Evolutionary conservation across 192 early-diverging fungal species (phyloP).

Genomic region (Coemansia sp.): DNA sequence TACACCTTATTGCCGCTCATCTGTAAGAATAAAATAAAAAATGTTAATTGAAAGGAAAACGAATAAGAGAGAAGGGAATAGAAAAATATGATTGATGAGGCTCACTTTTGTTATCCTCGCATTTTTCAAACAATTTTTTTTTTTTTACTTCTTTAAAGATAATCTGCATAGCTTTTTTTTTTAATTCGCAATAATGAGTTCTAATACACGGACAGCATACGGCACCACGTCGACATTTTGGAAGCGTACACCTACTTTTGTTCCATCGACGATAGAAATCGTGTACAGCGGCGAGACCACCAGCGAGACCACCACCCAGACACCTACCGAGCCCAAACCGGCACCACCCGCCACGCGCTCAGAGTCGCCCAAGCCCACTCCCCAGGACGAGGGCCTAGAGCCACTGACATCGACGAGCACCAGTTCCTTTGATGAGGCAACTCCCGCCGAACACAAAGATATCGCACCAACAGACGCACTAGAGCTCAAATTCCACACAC

Average conservation of each 20-base stretch:
- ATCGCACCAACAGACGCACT: background rate
- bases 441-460: background rate
- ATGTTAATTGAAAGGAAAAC: background rate
- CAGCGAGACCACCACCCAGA: background rate
- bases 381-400: background rate
- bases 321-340: background rate
- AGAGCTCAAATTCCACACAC: slow-evolving; percentile 57
- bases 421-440: background rate
- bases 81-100: background rate
- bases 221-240: slow-evolving; percentile 32
- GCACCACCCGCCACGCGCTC: background rate
- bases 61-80: background rate
- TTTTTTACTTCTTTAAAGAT: background rate
- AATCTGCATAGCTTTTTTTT: background rate
- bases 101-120: background rate
- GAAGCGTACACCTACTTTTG: slow-evolving; percentile 38
- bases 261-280: slow-evolving; percentile 27
- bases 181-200: slow-evolving; percentile 13
- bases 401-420: background rate
- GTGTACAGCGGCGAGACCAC: slow-evolving; percentile 21
- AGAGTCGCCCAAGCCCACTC: background rate
- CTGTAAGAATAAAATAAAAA: background rate
- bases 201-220: slow-evolving; percentile 15
- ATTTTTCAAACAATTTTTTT: background rate
- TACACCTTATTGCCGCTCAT: slow-evolving; percentile 26